Evolutionary conservation across 345 rosid species (phyloP), one percentile per base, ranked within the genome.

Genomic region (Dipteronia sinensis): DNA sequence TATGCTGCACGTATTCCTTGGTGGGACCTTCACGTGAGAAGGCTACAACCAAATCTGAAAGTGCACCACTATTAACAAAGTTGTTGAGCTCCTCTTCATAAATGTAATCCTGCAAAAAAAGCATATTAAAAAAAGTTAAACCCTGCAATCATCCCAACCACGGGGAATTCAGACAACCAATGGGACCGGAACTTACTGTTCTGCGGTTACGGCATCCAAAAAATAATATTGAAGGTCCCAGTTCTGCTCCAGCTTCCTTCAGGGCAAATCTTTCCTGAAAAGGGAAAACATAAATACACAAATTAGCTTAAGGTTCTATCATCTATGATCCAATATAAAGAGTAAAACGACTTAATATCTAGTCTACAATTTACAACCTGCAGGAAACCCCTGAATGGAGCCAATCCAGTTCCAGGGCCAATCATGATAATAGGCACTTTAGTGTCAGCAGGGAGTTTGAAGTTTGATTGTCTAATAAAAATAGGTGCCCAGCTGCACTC

Each of bases 371-470:
- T n/a, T 47, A 25, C 75, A 67, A 91, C 96, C 92, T 91, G 99
- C 78, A 94, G 91, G 86, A 97, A 97, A 63, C 98, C 99, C 84
- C 99, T 89, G 84, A 97, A 97, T 66, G 98, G 99, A 86, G 99
- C 98, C 81, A 93, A 86, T 40, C 99, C 99, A 71, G 98, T 93
- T 64, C 98, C 98, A 71, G 99, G 98, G 81, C 98, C 99, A 82
- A 97, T 86, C 98, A 97, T 94, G 76, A 97, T 86, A 74, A 97
- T 81, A 38, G 98, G 98, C 66, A 93, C 91, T 63, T 86, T 88
- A 73, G 90, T 63, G 82, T 94, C 94, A 10, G 83, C 63, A 66
- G 98, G 98, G 82, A 97, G 97, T 85, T 87, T 97, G 82, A 97
- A 97, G 85, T 92, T 93, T 20, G 98, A 96, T 83, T 94, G 97